phyloP scores from a whole-genome alignment of 1,284 basidiomycete species.

The Porogramme epimiltina region DNA sequence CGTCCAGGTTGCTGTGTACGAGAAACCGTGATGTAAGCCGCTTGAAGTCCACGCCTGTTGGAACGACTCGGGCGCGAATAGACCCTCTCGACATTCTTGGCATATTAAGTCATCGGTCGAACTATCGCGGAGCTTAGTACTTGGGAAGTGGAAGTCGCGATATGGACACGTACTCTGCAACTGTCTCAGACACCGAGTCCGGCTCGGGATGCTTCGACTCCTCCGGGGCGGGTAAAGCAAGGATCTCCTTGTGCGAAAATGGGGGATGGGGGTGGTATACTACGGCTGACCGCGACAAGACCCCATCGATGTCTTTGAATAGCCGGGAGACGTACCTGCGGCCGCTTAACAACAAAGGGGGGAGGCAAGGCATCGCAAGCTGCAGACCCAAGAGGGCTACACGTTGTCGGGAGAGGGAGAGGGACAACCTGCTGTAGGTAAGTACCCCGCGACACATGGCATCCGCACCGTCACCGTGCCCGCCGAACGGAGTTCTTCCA shows the following conservation, averaged over 20 bases:
- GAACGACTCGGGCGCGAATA: slow-evolving; percentile 9
- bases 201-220: neutral
- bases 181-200: neutral
- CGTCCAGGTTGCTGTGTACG: slow-evolving; percentile 9
- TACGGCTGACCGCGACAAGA: neutral
- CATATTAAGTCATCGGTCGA: slow-evolving; percentile 4
- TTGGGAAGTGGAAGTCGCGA: too few relatives aligned
- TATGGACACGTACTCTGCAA: too few relatives aligned
- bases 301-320: neutral
- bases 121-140: neutral
- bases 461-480: too few relatives aligned
- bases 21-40: slow-evolving; percentile 2
- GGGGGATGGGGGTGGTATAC: neutral
- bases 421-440: too few relatives aligned
- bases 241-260: neutral
- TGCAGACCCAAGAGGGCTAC: too few relatives aligned
- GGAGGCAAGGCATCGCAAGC: neutral
- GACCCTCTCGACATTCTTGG: slow-evolving; percentile 9
- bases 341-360: neutral
- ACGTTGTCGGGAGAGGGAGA: too few relatives aligned
- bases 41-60: slow-evolving; percentile 9
- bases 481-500: too few relatives aligned
- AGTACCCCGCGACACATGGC: too few relatives aligned
- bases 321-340: neutral
- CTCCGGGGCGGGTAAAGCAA: too few relatives aligned